Conservation (phyloP, 164 flowering plant genomes). For the Piper betle region DNA sequence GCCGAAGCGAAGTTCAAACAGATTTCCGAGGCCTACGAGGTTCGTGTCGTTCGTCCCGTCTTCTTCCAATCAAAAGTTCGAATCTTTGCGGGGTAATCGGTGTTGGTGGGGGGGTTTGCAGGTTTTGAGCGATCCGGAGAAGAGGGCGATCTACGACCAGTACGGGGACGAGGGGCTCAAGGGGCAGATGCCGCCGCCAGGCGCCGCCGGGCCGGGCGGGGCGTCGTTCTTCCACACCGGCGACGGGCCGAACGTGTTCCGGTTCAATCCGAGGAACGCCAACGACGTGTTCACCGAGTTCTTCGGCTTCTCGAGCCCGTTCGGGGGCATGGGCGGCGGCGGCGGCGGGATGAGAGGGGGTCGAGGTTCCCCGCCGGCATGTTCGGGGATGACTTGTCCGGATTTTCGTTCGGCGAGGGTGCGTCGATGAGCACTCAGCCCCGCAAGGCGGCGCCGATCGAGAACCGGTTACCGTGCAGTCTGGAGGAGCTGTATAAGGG, state of each 20-base stretch:
- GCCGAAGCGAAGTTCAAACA: conserved; percentile 67
- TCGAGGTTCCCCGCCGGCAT: conserved; percentile 24
- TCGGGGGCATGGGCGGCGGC: conserved; percentile 33
- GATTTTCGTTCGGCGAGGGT: conserved; percentile 27
- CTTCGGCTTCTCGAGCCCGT: conserved; percentile 42
- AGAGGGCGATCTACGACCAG: conserved; percentile 45
- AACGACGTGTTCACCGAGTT: conserved; percentile 50
- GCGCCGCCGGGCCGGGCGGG: conserved; percentile 24
- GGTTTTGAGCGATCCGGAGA: conserved; percentile 59
- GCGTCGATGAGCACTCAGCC: conserved; percentile 15
- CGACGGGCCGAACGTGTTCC: conserved; percentile 31
- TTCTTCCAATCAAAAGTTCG: neutral
- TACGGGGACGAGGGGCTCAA: conserved; percentile 57
- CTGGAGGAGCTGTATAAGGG: conserved; percentile 60
- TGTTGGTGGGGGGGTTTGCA: neutral
- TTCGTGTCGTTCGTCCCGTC: conserved; percentile 5
- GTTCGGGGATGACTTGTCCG: conserved; percentile 41
- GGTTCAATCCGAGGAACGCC: conserved; percentile 47
- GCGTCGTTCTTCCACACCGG: conserved; percentile 31
- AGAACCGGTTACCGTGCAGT: conserved; percentile 36
- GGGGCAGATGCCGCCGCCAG: conserved; percentile 51
- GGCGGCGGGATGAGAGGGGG: conserved; percentile 18
- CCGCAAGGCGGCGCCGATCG: conserved; percentile 39
- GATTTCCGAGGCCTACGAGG: conserved; percentile 70
- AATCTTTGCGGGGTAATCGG: neutral